Evolutionary conservation across 768 basidiomycete species (phyloP).

Genomic region (Brasilioporus rufonigricans): DNA sequence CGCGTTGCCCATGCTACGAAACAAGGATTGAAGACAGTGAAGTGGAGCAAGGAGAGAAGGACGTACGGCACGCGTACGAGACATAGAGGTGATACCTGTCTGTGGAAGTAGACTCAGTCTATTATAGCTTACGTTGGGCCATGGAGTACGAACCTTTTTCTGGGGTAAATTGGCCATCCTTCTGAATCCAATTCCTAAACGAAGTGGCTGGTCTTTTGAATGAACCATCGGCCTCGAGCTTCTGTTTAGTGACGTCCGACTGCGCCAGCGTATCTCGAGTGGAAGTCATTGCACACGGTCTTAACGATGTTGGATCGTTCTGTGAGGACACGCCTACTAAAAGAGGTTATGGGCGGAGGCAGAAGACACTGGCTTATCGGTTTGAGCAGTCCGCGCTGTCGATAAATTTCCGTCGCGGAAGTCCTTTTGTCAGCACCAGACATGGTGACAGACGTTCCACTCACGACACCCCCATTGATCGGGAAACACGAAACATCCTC

Average conservation of each 20-base stretch:
- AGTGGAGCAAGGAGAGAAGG: not conserved
- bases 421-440: too few relatives aligned
- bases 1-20: constrained; percentile 87
- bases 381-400: too few relatives aligned
- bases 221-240: constrained; percentile 56
- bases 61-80: constrained; percentile 79
- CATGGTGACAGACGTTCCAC: too few relatives aligned
- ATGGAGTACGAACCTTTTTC: constrained; percentile 60
- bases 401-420: too few relatives aligned
- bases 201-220: constrained; percentile 56
- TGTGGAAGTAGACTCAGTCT: constrained; percentile 24
- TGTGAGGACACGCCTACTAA: too few relatives aligned
- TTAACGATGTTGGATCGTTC: not conserved
- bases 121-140: too few relatives aligned
- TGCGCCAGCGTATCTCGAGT: constrained; percentile 35
- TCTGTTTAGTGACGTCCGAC: constrained; percentile 54
- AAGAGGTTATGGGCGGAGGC: too few relatives aligned
- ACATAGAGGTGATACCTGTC: constrained; percentile 93
- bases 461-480: too few relatives aligned
- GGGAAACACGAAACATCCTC: too few relatives aligned
- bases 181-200: constrained; percentile 57
- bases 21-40: not conserved
- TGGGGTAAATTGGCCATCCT: constrained; percentile 62
- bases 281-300: constrained; percentile 27
- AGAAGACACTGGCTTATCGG: too few relatives aligned